Evolutionary conservation across 2,329 filamentous ascomycete genomes (phyloP).

Genomic region (Penicillium brevicompactum): DNA sequence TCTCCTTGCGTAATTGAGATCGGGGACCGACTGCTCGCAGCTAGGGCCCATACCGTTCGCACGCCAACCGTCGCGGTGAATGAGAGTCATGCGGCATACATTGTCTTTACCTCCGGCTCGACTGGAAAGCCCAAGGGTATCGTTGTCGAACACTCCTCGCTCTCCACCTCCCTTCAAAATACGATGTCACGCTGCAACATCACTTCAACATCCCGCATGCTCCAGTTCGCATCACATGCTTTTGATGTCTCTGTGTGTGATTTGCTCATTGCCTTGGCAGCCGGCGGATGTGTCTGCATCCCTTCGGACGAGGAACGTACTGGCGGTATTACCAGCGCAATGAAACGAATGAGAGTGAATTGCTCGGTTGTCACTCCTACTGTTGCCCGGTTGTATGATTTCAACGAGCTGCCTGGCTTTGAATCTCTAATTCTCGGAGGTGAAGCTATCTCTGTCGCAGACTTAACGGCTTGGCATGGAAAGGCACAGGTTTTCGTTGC

Average conservation of each 20-base stretch:
- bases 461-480: background rate
- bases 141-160: conserved; percentile 18
- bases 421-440: background rate
- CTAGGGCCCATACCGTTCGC: background rate
- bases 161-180: background rate
- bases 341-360: background rate
- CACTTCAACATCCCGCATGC: background rate
- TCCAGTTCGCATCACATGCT: background rate
- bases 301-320: background rate
- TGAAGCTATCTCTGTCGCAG: background rate
- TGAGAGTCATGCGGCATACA: conserved; percentile 2
- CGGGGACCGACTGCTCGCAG: background rate
- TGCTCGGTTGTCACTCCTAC: background rate
- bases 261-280: background rate
- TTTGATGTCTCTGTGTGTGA: background rate
- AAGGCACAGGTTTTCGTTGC: background rate
- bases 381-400: background rate
- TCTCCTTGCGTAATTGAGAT: background rate
- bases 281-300: background rate
- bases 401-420: background rate
- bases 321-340: background rate
- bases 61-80: background rate
- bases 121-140: conserved; percentile 49
- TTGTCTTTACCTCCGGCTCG: conserved; percentile 42
- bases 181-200: background rate